Evolutionary conservation across 2,329 filamentous ascomycete genomes (phyloP).

Genomic region (Dactylellina cionopaga): DNA sequence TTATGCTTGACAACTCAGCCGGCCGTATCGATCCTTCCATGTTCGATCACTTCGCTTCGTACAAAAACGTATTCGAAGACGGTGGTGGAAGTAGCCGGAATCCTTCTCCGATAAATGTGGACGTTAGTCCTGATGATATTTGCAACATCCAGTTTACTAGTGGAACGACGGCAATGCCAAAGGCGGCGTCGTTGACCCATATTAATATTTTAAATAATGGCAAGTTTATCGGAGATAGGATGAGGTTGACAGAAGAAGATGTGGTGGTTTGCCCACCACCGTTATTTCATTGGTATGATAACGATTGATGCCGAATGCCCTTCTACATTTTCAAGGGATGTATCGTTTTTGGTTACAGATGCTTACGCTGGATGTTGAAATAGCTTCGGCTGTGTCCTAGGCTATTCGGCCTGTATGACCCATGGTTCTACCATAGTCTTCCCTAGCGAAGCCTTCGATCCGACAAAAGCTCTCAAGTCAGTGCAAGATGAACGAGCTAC

Average conservation of each 20-base stretch:
- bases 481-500: conserved; percentile 73
- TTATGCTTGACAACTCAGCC: conserved; percentile 80
- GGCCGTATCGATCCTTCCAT: conserved; percentile 65
- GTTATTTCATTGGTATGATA: conserved; percentile 76
- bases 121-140: conserved; percentile 72
- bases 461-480: conserved; percentile 73
- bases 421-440: conserved; percentile 81
- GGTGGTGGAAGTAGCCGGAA: conserved; percentile 57
- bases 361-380: conserved; percentile 54
- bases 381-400: conserved; percentile 90
- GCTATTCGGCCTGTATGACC: conserved; percentile 95
- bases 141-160: conserved; percentile 94
- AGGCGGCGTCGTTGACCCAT: conserved; percentile 90
- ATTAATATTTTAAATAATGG: conserved; percentile 93
- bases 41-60: conserved; percentile 63
- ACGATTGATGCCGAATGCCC: no score
- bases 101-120: background rate
- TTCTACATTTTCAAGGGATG: no score
- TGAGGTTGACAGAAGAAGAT: conserved; percentile 80
- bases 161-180: conserved; percentile 83
- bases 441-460: conserved; percentile 86
- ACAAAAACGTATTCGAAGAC: conserved; percentile 63
- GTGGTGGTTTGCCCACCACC: conserved; percentile 84
- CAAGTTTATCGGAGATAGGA: conserved; percentile 80
- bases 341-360: no score